Evolutionary conservation across 75 land plant genomes (phyloP), one percentile per base, ranked within the genome.

Genomic region (Pinus albicaulis): DNA sequence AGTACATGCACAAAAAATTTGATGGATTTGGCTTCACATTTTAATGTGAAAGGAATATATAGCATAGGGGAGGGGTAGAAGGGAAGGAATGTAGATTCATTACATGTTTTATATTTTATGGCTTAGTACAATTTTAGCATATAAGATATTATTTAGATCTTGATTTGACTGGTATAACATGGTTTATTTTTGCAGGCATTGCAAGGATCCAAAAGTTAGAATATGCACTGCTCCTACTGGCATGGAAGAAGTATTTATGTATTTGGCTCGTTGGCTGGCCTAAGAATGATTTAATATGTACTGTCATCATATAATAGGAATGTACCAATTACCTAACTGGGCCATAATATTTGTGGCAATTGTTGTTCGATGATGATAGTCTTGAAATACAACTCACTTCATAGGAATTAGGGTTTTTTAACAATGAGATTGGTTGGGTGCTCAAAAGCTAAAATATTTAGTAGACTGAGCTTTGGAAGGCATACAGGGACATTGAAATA

Each of bases 121-220:
- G 8, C 53, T 17, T n/a, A 36, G 41, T 64, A 20, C 7, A 36
- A 64, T 64, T 17, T 64, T 13, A 31, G 38, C 34, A 20, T 34
- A 31, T 64, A 31, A 59, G 60, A 61, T 48, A 12, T 48, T 61
- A 68, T 41, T 19, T 20, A 41, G n/a, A 0, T 22, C 7, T 48
- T 41, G 13, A 16, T 68, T 11, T 20, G 8, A 36, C 8, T 68
- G 71, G 41, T 68, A 16, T 28, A 10, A 11, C 53, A 36, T 41
- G 48, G 19, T 68, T 68, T 19, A 41, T 38, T 1, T 41, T 53
- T 68, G 19, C 71, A 68, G 71, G 48, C 71, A 41, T 12, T 36
- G 20, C 53, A 68, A 41, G 71, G 71, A 36, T 68, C 71, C n/a
- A 41, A 8, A 44, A 68, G 71, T 34, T 68, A 68, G 53, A 44